phyloP scores from a whole-genome alignment of 768 basidiomycete genomes.

The Lanmaoa rubissima region DNA sequence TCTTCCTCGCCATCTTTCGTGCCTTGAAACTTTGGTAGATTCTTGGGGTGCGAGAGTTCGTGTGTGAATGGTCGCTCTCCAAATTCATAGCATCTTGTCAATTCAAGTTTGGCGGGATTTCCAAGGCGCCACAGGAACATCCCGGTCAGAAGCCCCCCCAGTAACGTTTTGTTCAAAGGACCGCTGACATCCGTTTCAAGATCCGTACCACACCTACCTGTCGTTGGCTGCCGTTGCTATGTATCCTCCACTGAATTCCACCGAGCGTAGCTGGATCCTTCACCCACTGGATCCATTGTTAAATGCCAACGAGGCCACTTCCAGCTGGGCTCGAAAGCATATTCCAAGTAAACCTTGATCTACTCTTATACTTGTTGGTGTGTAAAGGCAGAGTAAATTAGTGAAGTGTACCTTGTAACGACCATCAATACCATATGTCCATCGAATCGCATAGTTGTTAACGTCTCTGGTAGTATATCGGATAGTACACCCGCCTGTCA shows the following conservation, averaged over 20 bases:
- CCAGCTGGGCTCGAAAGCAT: constrained; percentile 61
- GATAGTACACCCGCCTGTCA: constrained; percentile 53
- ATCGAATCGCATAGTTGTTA: neutral
- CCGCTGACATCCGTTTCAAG: constrained; percentile 39
- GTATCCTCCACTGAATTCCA: constrained; percentile 42
- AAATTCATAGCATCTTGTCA: constrained; percentile 75
- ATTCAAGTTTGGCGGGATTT: constrained; percentile 85
- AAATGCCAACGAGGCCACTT: constrained; percentile 67
- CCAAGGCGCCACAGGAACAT: constrained; percentile 75
- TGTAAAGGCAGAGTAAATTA: neutral
- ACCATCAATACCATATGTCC: neutral
- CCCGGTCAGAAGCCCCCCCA: constrained; percentile 53
- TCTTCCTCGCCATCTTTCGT: neutral
- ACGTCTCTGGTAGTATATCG: constrained; percentile 48
- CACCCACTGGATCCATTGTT: constrained; percentile 63
- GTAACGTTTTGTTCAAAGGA: neutral
- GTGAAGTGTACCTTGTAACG: neutral
- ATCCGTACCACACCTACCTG: constrained; percentile 95
- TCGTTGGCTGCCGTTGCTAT: constrained; percentile 80
- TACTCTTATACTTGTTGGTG: neutral
- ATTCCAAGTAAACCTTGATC: constrained; percentile 39
- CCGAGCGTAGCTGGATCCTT: constrained; percentile 52
- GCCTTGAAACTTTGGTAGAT: constrained; percentile 47
- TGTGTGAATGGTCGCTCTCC: constrained; percentile 56
- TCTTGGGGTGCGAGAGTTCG: constrained; percentile 55